phyloP scores from a whole-genome alignment of 1,139 yeast genomes.

The Chernovozyma aurita region DNA sequence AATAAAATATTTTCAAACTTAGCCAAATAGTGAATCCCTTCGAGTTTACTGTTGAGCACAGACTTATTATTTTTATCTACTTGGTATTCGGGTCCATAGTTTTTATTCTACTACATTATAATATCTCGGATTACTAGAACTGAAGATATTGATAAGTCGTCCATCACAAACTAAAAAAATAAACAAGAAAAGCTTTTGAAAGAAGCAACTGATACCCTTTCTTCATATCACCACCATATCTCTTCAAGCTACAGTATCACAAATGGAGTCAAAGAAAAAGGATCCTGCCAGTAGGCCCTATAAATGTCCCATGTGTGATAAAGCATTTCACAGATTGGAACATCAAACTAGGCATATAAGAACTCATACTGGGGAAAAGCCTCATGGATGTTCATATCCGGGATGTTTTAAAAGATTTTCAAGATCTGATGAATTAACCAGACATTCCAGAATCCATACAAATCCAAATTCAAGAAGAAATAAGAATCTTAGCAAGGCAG shows the following conservation, averaged over 20 bases:
- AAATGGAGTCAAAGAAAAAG: slow-evolving; percentile 12
- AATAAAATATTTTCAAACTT: no score
- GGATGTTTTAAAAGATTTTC: slow-evolving; percentile 85
- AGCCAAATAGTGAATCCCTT: no score
- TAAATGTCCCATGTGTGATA: slow-evolving; percentile 86
- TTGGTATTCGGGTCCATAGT: no score
- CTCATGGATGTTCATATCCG: slow-evolving; percentile 83
- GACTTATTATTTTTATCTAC: no score
- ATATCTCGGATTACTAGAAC: no score
- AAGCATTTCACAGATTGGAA: slow-evolving; percentile 88
- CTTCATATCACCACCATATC: no score
- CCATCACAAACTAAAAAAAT: no score
- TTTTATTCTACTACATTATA: no score
- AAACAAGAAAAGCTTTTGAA: no score
- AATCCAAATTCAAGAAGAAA: slow-evolving; percentile 69
- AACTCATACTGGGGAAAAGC: slow-evolving; percentile 95
- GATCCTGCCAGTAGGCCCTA: slow-evolving; percentile 57
- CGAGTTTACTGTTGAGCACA: no score
- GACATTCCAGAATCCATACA: slow-evolving; percentile 84
- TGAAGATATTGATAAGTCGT: no score
- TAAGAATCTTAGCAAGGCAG: slow-evolving; percentile 23
- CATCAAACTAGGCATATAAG: slow-evolving; percentile 93
- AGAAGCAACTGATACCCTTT: no score
- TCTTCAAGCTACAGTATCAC: neutral
- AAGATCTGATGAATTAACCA: slow-evolving; percentile 83